These are phyloP conservation scores for Boletellus dicymbophilus DNA, from an alignment of 1,284 basidiomycete species.

Conservation along the genomic window DNA sequence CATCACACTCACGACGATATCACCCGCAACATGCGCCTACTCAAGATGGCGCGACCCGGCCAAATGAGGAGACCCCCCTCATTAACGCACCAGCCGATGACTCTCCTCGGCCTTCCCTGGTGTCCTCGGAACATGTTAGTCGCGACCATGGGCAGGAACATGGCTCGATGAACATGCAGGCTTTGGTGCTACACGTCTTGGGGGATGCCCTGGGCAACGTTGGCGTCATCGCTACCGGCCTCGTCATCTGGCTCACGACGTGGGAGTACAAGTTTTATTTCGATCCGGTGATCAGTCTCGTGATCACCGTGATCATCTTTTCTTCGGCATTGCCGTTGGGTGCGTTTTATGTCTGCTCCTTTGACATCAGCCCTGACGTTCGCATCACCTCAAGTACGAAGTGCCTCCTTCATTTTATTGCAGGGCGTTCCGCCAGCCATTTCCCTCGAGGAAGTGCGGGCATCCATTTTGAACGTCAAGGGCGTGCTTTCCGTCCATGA, in stretches of 20 bases:
- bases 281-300: conserved; percentile 91
- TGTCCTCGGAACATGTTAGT: conserved; percentile 20
- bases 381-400: conserved; percentile 62
- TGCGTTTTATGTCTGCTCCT: conserved; percentile 38
- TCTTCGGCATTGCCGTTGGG: conserved; percentile 92
- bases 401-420: conserved; percentile 95
- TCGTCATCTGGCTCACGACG: conserved; percentile 86
- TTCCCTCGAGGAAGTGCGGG: conserved; percentile 85
- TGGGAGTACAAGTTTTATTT: conserved; percentile 89
- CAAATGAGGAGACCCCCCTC: conserved; percentile 44
- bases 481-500: conserved; percentile 95
- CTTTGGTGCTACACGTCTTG: conserved; percentile 91
- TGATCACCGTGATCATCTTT: conserved; percentile 98
- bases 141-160: conserved; percentile 48
- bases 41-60: conserved; percentile 11
- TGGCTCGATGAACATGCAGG: conserved; percentile 97
- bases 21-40: conserved; percentile 22
- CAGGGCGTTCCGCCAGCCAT: conserved; percentile 94
- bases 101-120: conserved; percentile 9
- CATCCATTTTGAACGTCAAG: conserved; percentile 76
- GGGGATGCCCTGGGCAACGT: conserved; percentile 98
- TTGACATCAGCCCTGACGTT: conserved; percentile 15
- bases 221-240: conserved; percentile 94
- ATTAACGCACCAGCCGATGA: conserved; percentile 25
- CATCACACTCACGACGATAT: conserved; percentile 6